Percentiles rank a stretch among this genome's conserved stretches.
These are phyloP conservation scores for Acacia pycnantha DNA, from an alignment of 331 rosid genomes.

Conservation along the genomic window DNA sequence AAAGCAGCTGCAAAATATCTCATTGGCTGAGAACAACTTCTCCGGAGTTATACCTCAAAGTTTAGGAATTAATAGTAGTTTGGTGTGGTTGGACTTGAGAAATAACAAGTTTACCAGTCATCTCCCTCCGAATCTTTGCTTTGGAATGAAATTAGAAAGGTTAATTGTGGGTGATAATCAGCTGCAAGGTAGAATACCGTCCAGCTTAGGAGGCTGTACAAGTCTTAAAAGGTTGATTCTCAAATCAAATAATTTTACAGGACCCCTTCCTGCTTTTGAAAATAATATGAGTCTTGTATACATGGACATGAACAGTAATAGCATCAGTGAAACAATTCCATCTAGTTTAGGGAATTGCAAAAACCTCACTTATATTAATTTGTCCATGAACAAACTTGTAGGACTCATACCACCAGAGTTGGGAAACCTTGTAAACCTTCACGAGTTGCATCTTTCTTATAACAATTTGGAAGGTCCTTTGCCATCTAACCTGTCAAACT, in stretches of 20 bases:
- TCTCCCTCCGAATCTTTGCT: background rate
- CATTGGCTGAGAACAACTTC: background rate
- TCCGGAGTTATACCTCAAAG: background rate
- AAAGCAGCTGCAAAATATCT: background rate
- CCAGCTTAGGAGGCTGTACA: background rate
- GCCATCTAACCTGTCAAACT: constrained; percentile 60
- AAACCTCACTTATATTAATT: background rate
- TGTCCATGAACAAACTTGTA: background rate
- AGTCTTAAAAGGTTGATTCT: background rate
- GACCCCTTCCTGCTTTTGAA: background rate
- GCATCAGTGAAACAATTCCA: background rate
- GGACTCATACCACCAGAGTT: background rate
- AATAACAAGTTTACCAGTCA: background rate
- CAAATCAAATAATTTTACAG: background rate
- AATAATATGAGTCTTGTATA: background rate
- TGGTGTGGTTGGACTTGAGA: background rate
- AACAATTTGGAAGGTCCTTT: constrained; percentile 34
- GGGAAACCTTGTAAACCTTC: background rate
- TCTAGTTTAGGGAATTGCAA: background rate
- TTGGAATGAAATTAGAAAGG: background rate
- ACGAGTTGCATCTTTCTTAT: constrained; percentile 43
- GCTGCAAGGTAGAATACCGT: background rate
- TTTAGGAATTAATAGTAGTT: background rate
- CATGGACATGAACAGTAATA: background rate
- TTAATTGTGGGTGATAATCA: background rate